Evolutionary conservation across 345 rosid species (phyloP).

Genomic region (Acer negundo): DNA sequence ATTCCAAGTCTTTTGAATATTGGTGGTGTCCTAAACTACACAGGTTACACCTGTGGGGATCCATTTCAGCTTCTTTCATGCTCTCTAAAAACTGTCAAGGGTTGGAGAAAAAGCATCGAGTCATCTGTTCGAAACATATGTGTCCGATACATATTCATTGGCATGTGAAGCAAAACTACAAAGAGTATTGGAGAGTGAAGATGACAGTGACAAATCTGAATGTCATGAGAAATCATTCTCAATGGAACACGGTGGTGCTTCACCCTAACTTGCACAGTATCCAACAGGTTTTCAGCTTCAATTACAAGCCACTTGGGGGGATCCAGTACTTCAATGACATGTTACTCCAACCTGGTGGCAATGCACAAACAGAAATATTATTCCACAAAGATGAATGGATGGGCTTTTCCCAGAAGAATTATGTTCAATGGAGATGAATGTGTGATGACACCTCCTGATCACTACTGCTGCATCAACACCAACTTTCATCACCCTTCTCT

Average conservation of each 20-base stretch:
- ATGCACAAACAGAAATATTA: conserved; percentile 73
- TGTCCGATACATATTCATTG: conserved; percentile 82
- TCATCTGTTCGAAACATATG: conserved; percentile 66
- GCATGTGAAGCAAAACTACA: conserved; percentile 89
- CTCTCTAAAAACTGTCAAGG: conserved; percentile 16
- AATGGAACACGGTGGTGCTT: conserved; percentile 77
- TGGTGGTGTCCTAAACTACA: conserved; percentile 24
- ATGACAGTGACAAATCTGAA: conserved; percentile 64
- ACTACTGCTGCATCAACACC: conserved; percentile 28
- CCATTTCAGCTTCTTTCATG: too few relatives aligned
- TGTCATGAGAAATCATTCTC: conserved; percentile 59
- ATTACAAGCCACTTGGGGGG: conserved; percentile 77
- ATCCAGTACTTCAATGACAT: conserved; percentile 68
- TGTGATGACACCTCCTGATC: conserved; percentile 82
- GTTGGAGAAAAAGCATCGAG: conserved; percentile 47
- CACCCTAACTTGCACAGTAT: conserved; percentile 72
- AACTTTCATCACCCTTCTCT: conserved; percentile 10
- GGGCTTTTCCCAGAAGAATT: conserved; percentile 84
- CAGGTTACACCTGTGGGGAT: conserved; percentile 57
- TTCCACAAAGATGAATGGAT: conserved; percentile 69
- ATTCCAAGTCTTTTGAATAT: conserved; percentile 42
- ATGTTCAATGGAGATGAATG: conserved; percentile 87
- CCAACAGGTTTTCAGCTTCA: conserved; percentile 72
- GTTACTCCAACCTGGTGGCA: conserved; percentile 68
- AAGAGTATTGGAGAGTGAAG: conserved; percentile 75